Base-by-base conservation (phyloP, 768 basidiomycete species). In the Roridomyces roridus region DNA sequence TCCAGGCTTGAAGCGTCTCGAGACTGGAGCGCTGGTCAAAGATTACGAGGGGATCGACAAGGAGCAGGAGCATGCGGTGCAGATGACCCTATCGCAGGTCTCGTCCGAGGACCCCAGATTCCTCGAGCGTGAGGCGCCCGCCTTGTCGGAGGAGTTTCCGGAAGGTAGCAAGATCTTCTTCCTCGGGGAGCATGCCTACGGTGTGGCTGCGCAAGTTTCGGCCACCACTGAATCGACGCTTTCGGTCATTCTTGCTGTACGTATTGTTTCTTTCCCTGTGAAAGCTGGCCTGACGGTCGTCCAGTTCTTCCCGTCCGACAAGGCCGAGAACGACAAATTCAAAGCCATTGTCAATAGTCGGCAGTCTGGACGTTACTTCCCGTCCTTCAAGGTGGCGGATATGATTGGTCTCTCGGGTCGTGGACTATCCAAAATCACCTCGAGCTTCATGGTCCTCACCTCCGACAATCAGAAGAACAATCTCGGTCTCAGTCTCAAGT, bases 401-500 rank as follows among this genome's bases (percentile, higher is more conserved):
- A 81, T 85, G 71, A 75, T 96, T 42, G 83, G 83, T 9, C 80
- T 98, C 14, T 86, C 90, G 6, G 82, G 86, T 2, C 84, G 92
- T 28, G 92, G 92, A 1, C 72, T 99, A 14, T 89, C 95, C 11
- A 92, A 87, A 72, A 92, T 99, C 63, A 92, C 94, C 0, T 96
- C 96, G 11, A 96, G 92, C 68, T 87, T 98, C 68, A 88, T 98
- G 86, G 92, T 98, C 37, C 71, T 93, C 53, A 84, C 84, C 0
- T 76, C 82, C 0, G 93, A 93, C 65, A 82, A 82, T 9, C 80
- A 84, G 55, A 98, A 97, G 77, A 84, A 81, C 51, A 98, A 99
- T 68, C 74, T 98, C 26, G 97, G 97, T 3, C 81, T 99, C 37
- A 93, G 92, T 69, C 83, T 99, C 63, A 99, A 99, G 71, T 99